Conservation (phyloP, 805 yeast genomes). For the Priceomyces medius region DNA sequence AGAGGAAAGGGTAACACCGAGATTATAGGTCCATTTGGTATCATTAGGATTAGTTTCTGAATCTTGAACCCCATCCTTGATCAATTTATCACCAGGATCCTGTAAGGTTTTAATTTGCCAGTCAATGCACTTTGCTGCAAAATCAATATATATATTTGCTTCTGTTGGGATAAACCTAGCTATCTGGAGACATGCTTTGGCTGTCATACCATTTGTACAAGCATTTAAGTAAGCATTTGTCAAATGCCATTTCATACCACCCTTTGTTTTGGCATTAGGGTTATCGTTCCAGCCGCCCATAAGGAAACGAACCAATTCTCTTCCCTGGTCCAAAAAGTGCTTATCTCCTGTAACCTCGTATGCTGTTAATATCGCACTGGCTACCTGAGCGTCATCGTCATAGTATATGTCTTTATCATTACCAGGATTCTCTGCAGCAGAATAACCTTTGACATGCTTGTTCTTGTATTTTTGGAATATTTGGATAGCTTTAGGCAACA, state of each 20-base stretch:
- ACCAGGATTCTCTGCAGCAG: constrained; percentile 61
- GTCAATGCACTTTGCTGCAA: constrained; percentile 58
- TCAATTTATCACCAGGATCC: constrained; percentile 54
- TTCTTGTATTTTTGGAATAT: constrained; percentile 54
- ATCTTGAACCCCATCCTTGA: constrained; percentile 60
- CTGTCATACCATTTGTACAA: constrained; percentile 67
- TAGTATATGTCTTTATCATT: constrained; percentile 65
- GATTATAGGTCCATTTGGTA: constrained; percentile 65
- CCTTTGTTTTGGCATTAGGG: constrained; percentile 42
- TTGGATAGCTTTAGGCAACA: constrained; percentile 51
- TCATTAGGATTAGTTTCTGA: constrained; percentile 43
- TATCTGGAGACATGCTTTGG: constrained; percentile 58
- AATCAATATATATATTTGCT: constrained; percentile 46
- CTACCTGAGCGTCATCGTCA: constrained; percentile 76
- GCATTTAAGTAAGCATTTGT: constrained; percentile 59
- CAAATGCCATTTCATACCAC: constrained; percentile 71
- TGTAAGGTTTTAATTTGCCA: constrained; percentile 54
- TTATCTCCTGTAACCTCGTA: constrained; percentile 64
- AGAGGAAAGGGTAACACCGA: constrained; percentile 63
- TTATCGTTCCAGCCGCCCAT: constrained; percentile 63
- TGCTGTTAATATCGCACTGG: constrained; percentile 61
- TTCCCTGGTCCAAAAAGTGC: constrained; percentile 52
- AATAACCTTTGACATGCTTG: constrained; percentile 51
- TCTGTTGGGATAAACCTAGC: constrained; percentile 54
- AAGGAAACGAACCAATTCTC: constrained; percentile 57